Base-by-base conservation (phyloP, 1,284 basidiomycete genomes). In the Sanghuangporus sanghuang region DNA sequence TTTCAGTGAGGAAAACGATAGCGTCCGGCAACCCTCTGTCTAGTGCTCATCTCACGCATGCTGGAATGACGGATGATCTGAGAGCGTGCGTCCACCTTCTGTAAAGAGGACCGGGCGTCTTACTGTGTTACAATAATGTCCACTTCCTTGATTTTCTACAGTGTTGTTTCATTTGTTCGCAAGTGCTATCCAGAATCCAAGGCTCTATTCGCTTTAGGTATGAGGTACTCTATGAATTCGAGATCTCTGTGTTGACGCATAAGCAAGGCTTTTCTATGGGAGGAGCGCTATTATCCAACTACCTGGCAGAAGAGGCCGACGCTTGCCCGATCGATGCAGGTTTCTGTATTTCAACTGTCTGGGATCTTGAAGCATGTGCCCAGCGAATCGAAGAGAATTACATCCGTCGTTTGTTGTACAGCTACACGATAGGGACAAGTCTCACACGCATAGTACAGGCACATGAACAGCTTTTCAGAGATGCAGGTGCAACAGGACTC, bases 281-380 rank as follows among this genome's bases (percentile, higher is more conserved):
- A 18, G 59, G 59, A 18, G 59, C 32, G 12, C 59, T 61, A 16
- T 50, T 61, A n/a, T 61, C 59, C 16, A 61, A 61, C 39, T 61
- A 61, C 23, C 5, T 61, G 23, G 59, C 59, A 6, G 59, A 61
- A 53, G 59, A 61, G 23, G 59, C 50, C n/a, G 49, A 35, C n/a
- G 42, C 48, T 53, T 61, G 59, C 16, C 49, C 49, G 16, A 16
- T 61, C 18, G 49, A 38, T 18, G 59, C 59, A 12, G 59, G 59
- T n/a, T 61, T 61, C 23, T 61, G 59, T n/a, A 16, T 61, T 16
- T 61, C 59, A 7, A 54, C 59, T 14, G 59, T 61, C 36, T 61
- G 59, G 59, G 59, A 61, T 40, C 50, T 61, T 32, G 32, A 53
- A 39, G 35, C 59, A 36, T 61, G 59, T 21, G 18, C 5, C 38